phyloP scores from a whole-genome alignment of 768 basidiomycete genomes.

The Russula abietina region DNA sequence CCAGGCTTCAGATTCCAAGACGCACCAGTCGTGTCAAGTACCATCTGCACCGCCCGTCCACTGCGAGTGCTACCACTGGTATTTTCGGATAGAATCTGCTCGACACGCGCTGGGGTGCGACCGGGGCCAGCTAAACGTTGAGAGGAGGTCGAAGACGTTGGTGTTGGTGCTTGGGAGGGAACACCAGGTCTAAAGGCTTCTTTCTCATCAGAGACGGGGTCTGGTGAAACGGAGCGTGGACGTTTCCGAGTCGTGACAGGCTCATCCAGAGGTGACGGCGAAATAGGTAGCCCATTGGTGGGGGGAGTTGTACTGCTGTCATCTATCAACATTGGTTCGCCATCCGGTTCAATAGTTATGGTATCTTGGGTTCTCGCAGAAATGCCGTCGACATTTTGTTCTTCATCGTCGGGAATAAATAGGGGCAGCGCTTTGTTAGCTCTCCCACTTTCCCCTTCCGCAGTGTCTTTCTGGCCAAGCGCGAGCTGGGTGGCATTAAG shows the following conservation, averaged over 20 bases:
- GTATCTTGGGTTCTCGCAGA: neutral
- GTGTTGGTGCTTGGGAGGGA: neutral
- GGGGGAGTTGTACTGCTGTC: neutral
- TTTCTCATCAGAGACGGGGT: neutral
- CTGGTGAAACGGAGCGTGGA: slow-evolving; percentile 4
- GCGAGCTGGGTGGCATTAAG: slow-evolving; percentile 22
- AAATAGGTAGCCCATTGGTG: neutral
- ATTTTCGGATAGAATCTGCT: slow-evolving; percentile 17
- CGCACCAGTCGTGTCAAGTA: slow-evolving; percentile 48
- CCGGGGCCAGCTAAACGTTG: slow-evolving; percentile 17
- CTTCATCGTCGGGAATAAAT: slow-evolving; percentile 15
- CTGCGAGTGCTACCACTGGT: slow-evolving; percentile 18
- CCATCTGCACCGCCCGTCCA: slow-evolving; percentile 36
- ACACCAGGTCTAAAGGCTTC: neutral
- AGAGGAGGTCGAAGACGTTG: neutral
- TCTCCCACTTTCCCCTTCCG: neutral
- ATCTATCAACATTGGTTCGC: neutral
- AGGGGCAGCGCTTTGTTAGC: neutral
- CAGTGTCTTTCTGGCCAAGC: neutral
- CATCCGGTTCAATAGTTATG: neutral
- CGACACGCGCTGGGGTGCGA: slow-evolving; percentile 22
- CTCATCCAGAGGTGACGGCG: neutral
- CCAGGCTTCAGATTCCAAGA: slow-evolving; percentile 41
- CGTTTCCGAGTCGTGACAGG: slow-evolving; percentile 3
- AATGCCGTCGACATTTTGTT: neutral